Conservation (phyloP, 768 basidiomycete species). For the Chlorophyllum brunneum region DNA sequence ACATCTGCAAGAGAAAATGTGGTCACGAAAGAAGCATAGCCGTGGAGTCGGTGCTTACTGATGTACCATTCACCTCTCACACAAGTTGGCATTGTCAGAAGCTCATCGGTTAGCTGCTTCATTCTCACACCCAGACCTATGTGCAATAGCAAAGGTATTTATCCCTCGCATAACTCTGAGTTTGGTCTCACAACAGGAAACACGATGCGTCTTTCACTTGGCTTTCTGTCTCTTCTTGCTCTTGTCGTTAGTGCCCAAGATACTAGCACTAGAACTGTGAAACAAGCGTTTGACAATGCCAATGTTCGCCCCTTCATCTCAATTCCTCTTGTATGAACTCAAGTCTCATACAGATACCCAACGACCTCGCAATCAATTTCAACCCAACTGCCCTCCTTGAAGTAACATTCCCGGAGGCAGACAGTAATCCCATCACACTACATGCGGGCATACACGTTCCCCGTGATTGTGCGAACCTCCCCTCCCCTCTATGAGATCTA, state of each 20-base stretch:
- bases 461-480: constrained; percentile 6
- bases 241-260: constrained; percentile 20
- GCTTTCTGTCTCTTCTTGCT: background rate
- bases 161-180: background rate
- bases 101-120: no score
- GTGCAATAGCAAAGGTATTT: background rate
- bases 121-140: background rate
- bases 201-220: background rate
- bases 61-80: no score
- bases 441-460: constrained; percentile 23
- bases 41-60: no score
- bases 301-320: constrained; percentile 16
- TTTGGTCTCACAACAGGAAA: constrained; percentile 10
- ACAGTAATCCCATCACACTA: constrained; percentile 16
- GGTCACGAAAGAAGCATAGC: no score
- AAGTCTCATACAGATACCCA: constrained; percentile 18
- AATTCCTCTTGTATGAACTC: background rate
- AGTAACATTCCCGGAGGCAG: constrained; percentile 21
- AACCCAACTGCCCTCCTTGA: constrained; percentile 22
- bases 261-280: constrained; percentile 18
- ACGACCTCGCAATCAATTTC: constrained; percentile 20
- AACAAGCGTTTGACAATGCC: constrained; percentile 23
- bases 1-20: no score
- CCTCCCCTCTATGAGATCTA: background rate
- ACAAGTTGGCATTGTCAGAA: no score